Evolutionary conservation across 73 alveolate genomes (phyloP), one percentile per base, ranked within the genome.

Genomic region (Symbiodinium pilosum): DNA sequence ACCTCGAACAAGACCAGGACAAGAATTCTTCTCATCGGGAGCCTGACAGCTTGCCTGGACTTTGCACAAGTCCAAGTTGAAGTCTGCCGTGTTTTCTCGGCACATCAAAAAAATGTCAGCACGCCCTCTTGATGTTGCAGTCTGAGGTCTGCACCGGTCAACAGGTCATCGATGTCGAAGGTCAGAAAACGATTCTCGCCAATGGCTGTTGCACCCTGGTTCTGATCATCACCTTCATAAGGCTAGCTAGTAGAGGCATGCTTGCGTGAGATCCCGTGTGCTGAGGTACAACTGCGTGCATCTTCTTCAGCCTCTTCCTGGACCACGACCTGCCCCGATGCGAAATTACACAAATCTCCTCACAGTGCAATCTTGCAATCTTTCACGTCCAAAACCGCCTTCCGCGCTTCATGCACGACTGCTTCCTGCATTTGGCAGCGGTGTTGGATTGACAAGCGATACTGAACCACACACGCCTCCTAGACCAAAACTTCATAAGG

Each of bases 41-140:
- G 75, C 75, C 28, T 56, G 75, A 11, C 6, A 26, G 38, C 32
- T 16, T 18, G 47, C 95, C 95, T 89, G 95, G 52, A 83, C 87
- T 84, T 89, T 89, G 87, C 77, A 41, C 30, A 89, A 32, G 44
- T 89, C 95, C 52, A 89, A 87, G 87, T 89, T 89, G 95, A 89
- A 89, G 14, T 89, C 95, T 24, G 95, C 73, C 40, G 95, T 42
- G 84, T 68, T 89, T 89, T 89, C 95, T 89, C 30, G 40, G 30
- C 5, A 81, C 32, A 41, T 47, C 32, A 18, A 52, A 7, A 32
- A 39, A 83, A 16, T 51, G 68, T 2, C 68, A 16, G 68, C 28
- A n/a, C n/a, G n/a, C n/a, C n/a, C n/a, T n/a, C n/a, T n/a, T n/a
- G n/a, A n/a, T n/a, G n/a, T n/a, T n/a, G n/a, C n/a, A n/a, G n/a